Percentiles rank a stretch among this genome's conserved stretches.
Conservation (phyloP, 2,329 filamentous ascomycete species). For the Pseudogymnoascus verrucosus region DNA sequence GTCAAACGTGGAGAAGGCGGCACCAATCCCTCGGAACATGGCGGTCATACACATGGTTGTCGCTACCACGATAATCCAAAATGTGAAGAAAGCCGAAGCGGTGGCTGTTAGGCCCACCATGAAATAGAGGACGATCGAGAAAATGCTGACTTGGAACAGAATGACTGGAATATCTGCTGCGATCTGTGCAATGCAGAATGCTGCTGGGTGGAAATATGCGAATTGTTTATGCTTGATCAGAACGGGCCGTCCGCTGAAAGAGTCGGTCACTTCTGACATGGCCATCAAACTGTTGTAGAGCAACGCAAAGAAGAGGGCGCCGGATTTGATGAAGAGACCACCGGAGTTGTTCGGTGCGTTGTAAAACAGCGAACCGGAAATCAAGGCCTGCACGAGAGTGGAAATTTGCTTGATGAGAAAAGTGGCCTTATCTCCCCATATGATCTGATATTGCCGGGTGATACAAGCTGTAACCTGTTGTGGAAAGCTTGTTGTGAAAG, state of each 20-base stretch:
- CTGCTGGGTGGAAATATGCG: conserved; percentile 49
- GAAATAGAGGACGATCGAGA: conserved; percentile 54
- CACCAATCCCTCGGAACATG: conserved; percentile 48
- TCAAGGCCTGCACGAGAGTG: conserved; percentile 50
- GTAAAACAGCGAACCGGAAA: conserved; percentile 62
- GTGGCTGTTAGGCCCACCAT: conserved; percentile 49
- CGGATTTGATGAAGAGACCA: conserved; percentile 57
- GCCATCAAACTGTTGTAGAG: conserved; percentile 54
- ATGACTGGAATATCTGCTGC: conserved; percentile 48
- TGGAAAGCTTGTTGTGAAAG: conserved; percentile 39
- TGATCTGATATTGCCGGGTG: conserved; percentile 54
- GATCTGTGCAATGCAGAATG: conserved; percentile 50
- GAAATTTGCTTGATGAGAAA: conserved; percentile 55
- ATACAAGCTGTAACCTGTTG: conserved; percentile 50
- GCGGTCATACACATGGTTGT: conserved; percentile 51
- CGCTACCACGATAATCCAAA: conserved; percentile 45
- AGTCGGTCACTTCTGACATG: conserved; percentile 59
- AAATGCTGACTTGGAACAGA: conserved; percentile 48
- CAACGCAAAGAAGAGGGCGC: conserved; percentile 56
- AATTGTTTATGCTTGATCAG: conserved; percentile 51
- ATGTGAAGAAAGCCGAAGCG: conserved; percentile 53
- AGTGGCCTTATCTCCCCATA: conserved; percentile 56
- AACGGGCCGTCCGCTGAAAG: conserved; percentile 53
- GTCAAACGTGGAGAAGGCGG: conserved; percentile 48
- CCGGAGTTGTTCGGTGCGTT: conserved; percentile 47